Percentiles rank a stretch among this genome's conserved stretches.
phyloP scores from a whole-genome alignment of 495 filamentous ascomycete species.

The Aspergillus nanangensis region DNA sequence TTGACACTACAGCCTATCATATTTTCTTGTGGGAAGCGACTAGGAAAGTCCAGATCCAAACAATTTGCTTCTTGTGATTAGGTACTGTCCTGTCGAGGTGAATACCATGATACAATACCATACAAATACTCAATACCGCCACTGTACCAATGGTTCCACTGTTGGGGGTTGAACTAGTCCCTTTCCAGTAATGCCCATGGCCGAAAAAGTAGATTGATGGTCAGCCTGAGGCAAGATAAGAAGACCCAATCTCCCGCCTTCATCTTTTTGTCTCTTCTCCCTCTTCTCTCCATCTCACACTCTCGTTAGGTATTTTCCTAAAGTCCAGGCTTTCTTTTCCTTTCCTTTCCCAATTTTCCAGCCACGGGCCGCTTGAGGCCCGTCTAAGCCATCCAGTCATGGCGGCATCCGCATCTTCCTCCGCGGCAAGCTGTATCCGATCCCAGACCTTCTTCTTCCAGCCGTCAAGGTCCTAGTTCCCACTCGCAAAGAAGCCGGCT shows the following conservation, averaged over 20 bases:
- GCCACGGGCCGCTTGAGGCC: constrained; percentile 3
- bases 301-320: background rate
- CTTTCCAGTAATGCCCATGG: background rate
- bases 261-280: background rate
- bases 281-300: background rate
- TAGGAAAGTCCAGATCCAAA: too few species aligned
- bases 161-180: too few species aligned
- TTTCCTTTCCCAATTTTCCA: background rate
- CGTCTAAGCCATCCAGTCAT: constrained; percentile 6
- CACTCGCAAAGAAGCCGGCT: background rate
- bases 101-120: too few species aligned
- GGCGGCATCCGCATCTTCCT: constrained; percentile 1
- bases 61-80: too few species aligned
- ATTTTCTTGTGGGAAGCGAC: background rate
- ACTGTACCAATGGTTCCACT: too few species aligned
- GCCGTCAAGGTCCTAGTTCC: background rate
- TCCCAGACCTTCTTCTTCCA: background rate
- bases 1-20: too few species aligned
- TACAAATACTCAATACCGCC: too few species aligned
- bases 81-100: too few species aligned
- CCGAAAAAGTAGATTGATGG: background rate
- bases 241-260: background rate
- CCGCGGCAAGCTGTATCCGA: background rate
- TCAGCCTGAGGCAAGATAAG: background rate
- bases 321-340: background rate